Conservation (phyloP, 1,284 basidiomycete species). For the Melanopsichium pennsylvanicum region DNA sequence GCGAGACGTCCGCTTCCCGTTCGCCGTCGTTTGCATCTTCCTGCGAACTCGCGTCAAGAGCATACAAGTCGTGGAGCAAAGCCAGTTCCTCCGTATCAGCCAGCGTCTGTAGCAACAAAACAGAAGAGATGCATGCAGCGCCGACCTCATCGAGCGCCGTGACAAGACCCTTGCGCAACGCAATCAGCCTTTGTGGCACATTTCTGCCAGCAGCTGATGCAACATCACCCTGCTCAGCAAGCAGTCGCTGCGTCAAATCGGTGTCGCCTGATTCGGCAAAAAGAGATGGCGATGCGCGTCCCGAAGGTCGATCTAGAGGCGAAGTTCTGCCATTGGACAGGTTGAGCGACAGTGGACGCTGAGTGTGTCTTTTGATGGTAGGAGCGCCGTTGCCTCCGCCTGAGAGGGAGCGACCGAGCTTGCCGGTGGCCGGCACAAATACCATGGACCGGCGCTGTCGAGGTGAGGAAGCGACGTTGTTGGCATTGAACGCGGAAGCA, state of each 20-base stretch:
- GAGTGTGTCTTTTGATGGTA: slow-evolving; percentile 22
- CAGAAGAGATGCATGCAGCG: slow-evolving; percentile 23
- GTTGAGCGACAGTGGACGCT: slow-evolving; percentile 26
- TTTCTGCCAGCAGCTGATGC: not conserved
- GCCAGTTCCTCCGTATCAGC: slow-evolving; percentile 49
- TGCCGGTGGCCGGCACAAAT: slow-evolving; percentile 4
- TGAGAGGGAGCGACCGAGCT: slow-evolving; percentile 40
- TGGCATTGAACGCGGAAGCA: slow-evolving; percentile 1
- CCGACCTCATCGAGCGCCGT: slow-evolving; percentile 36
- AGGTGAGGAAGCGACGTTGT: slow-evolving; percentile 12
- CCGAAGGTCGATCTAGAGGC: slow-evolving; percentile 20
- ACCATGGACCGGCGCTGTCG: slow-evolving; percentile 14
- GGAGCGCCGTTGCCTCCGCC: slow-evolving; percentile 24
- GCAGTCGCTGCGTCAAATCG: slow-evolving; percentile 15
- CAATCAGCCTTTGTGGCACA: slow-evolving; percentile 29
- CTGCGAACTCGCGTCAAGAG: slow-evolving; percentile 24
- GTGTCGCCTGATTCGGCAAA: slow-evolving; percentile 8
- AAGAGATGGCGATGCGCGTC: slow-evolving; percentile 23
- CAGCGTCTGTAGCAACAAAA: slow-evolving; percentile 18
- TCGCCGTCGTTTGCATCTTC: slow-evolving; percentile 23
- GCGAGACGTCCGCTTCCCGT: slow-evolving; percentile 16
- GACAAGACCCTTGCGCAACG: slow-evolving; percentile 37
- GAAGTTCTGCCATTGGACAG: slow-evolving; percentile 32
- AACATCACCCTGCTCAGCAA: slow-evolving; percentile 20
- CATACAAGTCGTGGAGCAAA: slow-evolving; percentile 52